These are phyloP conservation scores for Irpex sp. DNA, from an alignment of 1,284 basidiomycete genomes.

Conservation along the genomic window DNA sequence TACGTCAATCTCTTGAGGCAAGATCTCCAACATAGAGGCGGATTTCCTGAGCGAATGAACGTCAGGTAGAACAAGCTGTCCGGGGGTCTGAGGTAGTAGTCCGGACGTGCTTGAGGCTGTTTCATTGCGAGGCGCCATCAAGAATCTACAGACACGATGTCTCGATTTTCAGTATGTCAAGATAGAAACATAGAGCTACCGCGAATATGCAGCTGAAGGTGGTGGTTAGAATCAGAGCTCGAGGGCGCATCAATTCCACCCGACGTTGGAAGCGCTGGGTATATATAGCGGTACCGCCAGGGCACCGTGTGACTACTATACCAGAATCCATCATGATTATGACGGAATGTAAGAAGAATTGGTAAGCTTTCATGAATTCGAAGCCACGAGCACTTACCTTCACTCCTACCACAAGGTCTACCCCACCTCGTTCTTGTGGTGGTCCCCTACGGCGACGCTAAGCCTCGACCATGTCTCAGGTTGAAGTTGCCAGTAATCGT, in stretches of 20 bases:
- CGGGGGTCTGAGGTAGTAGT: neutral
- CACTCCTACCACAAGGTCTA: no score
- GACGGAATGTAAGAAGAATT: no score
- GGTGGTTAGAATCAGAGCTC: neutral
- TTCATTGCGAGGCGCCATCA: neutral
- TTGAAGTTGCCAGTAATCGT: no score
- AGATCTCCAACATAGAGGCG: constrained; percentile 34
- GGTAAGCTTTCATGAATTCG: no score
- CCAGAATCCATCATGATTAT: no score
- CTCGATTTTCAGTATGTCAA: neutral
- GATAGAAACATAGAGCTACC: neutral
- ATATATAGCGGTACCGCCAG: no score
- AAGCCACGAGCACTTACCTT: no score
- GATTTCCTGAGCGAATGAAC: neutral
- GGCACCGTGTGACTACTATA: no score
- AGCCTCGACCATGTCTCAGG: no score
- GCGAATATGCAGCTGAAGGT: neutral
- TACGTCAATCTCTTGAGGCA: constrained; percentile 49
- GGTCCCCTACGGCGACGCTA: no score
- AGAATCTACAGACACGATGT: neutral
- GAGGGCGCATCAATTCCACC: neutral
- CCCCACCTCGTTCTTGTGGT: no score
- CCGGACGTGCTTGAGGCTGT: neutral
- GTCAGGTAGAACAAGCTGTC: neutral
- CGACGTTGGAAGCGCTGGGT: neutral